Evolutionary conservation across 2,329 filamentous ascomycete species (phyloP).

Genomic region (Knoxdaviesia capensis): DNA sequence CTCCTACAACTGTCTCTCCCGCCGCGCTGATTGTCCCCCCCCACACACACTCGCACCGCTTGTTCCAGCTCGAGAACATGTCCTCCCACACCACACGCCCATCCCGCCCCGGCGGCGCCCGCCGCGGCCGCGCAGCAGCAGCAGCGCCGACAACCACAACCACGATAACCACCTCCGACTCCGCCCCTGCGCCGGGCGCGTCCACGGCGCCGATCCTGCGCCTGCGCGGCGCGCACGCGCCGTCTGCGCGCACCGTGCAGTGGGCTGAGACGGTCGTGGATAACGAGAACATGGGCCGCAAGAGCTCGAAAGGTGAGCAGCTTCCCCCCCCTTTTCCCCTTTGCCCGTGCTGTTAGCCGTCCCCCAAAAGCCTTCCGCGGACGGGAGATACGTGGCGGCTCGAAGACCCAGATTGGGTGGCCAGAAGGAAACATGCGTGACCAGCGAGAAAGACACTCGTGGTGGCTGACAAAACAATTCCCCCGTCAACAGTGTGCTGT

Average conservation of each 20-base stretch:
- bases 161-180: not conserved
- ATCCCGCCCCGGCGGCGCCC: not conserved
- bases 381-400: no score
- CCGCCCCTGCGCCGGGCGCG: not conserved
- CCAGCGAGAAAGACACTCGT: no score
- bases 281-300: slow-evolving; percentile 86
- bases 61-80: not conserved
- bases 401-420: no score
- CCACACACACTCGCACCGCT: no score
- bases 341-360: not conserved
- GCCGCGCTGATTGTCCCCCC: no score
- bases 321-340: not conserved
- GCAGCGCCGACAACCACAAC: not conserved
- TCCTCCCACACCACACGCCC: not conserved
- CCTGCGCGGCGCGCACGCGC: slow-evolving; percentile 26
- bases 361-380: no score
- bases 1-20: no score
- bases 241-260: slow-evolving; percentile 45
- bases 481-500: slow-evolving; percentile 57
- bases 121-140: not conserved
- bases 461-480: not conserved
- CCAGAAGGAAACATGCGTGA: no score
- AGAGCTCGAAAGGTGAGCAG: slow-evolving; percentile 69
- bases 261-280: slow-evolving; percentile 91
- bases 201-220: slow-evolving; percentile 19